Conservation (phyloP, 1,284 basidiomycete genomes). For the Ceratorhiza oryzae-sativae region DNA sequence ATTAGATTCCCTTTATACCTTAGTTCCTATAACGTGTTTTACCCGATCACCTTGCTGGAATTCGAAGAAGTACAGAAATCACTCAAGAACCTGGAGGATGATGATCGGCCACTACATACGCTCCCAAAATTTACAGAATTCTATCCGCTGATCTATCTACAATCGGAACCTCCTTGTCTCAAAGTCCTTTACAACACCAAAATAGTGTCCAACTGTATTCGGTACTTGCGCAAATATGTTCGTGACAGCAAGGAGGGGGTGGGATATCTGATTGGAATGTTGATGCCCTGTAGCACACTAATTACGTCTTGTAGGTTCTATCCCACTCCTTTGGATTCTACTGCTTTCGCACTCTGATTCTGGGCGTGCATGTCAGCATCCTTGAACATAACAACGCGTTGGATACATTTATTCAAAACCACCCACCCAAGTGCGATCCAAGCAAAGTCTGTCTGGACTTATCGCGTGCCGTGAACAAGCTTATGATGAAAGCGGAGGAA, state of each 20-base stretch:
- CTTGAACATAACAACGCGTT: background rate
- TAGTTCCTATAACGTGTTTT: background rate
- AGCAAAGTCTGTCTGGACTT: background rate
- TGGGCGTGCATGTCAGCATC: background rate
- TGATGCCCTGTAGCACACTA: background rate
- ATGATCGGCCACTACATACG: background rate
- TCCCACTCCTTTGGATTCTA: conserved; percentile 10
- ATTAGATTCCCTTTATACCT: background rate
- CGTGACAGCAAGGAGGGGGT: background rate
- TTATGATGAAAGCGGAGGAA: background rate
- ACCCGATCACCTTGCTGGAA: background rate
- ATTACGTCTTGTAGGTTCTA: background rate
- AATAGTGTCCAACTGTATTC: background rate
- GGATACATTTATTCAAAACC: background rate
- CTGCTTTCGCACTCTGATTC: background rate
- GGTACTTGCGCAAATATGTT: background rate
- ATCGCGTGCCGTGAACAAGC: background rate
- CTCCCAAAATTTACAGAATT: background rate
- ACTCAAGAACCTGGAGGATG: background rate
- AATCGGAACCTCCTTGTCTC: background rate
- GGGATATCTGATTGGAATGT: background rate
- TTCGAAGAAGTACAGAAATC: background rate
- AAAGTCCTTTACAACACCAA: background rate
- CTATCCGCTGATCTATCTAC: background rate
- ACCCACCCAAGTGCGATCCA: background rate